These are phyloP conservation scores for barrel medic (Medicago truncatula) DNA, from an alignment of 306 rosid species.

Conservation along the genomic window MtrunA17r5.0-ANR NC_053046.1:33500001-33500500, in stretches of 20 bases:
- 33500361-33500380: background rate
- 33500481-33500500: conserved; percentile 64
- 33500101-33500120: too few species aligned
- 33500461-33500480: background rate
- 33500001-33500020: background rate
- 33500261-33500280: conserved; percentile 88
- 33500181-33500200: conserved; percentile 87
- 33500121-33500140: conserved; percentile 13
- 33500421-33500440: background rate
- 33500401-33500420: background rate
- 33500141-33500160: conserved; percentile 87
- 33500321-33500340: background rate
- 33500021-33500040: too few species aligned
- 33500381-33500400: too few species aligned
- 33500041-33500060: too few species aligned
- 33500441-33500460: background rate
- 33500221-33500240: conserved; percentile 86
- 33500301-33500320: conserved; percentile 34
- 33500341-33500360: background rate
- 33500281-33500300: conserved; percentile 99
- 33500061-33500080: too few species aligned
- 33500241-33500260: conserved; percentile 89
- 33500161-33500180: conserved; percentile 86
- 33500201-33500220: conserved; percentile 89
- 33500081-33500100: too few species aligned